Base-by-base conservation (phyloP, 352 stramenopile genomes). In the Phytophthora pinifolia region DNA sequence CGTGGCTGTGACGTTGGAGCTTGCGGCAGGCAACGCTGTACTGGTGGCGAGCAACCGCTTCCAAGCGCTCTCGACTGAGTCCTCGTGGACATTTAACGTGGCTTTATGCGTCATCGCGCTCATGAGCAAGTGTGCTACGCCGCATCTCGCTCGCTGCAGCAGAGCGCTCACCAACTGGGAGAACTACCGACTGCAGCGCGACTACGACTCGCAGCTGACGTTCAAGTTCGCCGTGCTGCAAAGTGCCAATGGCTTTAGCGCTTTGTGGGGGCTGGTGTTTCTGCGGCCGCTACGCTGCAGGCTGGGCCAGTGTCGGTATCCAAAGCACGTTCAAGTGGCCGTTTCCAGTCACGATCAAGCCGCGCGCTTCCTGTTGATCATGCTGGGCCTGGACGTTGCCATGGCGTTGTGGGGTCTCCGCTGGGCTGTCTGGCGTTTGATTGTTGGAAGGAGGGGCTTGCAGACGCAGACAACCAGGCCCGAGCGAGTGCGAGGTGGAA, bases 151-250 rank as follows among this genome's bases (percentile, higher is more conserved):
- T 27, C 76, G 72, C 47, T 70, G 67, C 44, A 63, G 61, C 68
- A 31, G 44, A 47, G 33, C 43, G 0, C 78, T 90, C 33, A 88
- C 72, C 35, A 67, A 87, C 36, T 90, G 77, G 76, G 80, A 91
- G 44, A 91, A 93, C 51, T 76, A 90, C 61, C 74, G 72, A 27
- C 71, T 79, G n/a, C 78, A 86, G 53, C 48, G 67, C 9, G 65
- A 86, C 31, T 82, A 86, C 51, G 79, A 91, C 54, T 54, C 74
- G n/a, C 80, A 76, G 42, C 70, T 91, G 42, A 89, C 79, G 27
- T 81, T 93, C 54, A 91, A 91, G 58, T 90, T 67, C 44, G 72
- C 77, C 9, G 44, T 84, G 25, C 51, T 88, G 18, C 80, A 88
- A 54, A 86, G 75, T 1, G 75, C 66, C 9, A 92, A 92, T 48